Conservation (phyloP, 1,139 yeast species). For the Pichia cactophila region DNA sequence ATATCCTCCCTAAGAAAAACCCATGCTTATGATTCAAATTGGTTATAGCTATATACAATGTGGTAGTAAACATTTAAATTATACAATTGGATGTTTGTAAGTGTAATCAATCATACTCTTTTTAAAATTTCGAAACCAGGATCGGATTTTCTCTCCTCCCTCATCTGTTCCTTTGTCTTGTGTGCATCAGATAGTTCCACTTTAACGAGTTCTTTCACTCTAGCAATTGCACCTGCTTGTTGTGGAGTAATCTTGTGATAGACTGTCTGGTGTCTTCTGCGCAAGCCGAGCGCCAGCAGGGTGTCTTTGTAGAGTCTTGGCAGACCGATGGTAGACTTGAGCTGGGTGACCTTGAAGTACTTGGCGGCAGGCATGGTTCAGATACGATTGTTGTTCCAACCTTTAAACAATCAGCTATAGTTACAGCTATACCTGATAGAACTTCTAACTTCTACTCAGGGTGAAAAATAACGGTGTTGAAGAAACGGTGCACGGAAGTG, state of each 20-base stretch:
- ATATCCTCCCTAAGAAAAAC: not conserved
- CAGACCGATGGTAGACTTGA: slow-evolving; percentile 78
- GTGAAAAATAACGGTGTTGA: too few species aligned
- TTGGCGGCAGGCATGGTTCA: slow-evolving; percentile 15
- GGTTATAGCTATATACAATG: not conserved
- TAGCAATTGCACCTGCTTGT: slow-evolving; percentile 77
- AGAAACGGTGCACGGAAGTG: too few species aligned
- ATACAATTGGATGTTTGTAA: not conserved
- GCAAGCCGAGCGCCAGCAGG: slow-evolving; percentile 67
- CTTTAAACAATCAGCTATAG: too few species aligned
- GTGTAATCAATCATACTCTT: slow-evolving; percentile 20
- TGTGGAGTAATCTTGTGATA: slow-evolving; percentile 71
- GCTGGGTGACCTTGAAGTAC: slow-evolving; percentile 61
- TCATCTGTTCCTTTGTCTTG: slow-evolving; percentile 43
- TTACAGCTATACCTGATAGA: too few species aligned
- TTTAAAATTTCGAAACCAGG: slow-evolving; percentile 54
- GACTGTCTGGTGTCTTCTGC: slow-evolving; percentile 63
- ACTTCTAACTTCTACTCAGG: too few species aligned
- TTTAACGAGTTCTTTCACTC: slow-evolving; percentile 81
- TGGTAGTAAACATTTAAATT: not conserved
- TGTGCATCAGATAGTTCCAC: slow-evolving; percentile 64
- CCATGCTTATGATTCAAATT: not conserved
- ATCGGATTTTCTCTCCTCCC: slow-evolving; percentile 49
- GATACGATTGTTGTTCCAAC: not conserved
- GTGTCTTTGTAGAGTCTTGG: slow-evolving; percentile 63